A percentile compares a stretch with the other conserved stretches of the same genome.
Evolutionary conservation across 306 rosid species (phyloP).

Genomic region (Datisca glomerata): DNA sequence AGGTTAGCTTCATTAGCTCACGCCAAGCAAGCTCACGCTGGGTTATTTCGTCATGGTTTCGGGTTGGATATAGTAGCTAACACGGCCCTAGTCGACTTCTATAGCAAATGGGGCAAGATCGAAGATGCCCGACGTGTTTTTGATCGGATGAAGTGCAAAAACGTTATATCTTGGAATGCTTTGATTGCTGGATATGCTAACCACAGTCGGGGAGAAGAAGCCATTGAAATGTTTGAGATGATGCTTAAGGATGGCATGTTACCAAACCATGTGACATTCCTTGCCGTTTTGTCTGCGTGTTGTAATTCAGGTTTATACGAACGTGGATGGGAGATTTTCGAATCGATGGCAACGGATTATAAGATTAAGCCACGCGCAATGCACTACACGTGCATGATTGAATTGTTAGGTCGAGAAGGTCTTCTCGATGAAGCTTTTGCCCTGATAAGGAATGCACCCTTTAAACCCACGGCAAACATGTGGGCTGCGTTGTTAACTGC

Average conservation of each 20-base stretch:
- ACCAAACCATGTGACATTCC: constrained; percentile 85
- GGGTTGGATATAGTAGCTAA: constrained; percentile 68
- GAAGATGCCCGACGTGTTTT: constrained; percentile 73
- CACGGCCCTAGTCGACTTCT: constrained; percentile 74
- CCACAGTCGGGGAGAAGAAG: constrained; percentile 71
- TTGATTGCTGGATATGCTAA: constrained; percentile 77
- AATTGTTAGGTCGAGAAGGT: constrained; percentile 75
- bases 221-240: constrained; percentile 59
- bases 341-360: constrained; percentile 55
- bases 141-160: constrained; percentile 55
- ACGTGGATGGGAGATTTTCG: constrained; percentile 65
- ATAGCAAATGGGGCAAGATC: constrained; percentile 88
- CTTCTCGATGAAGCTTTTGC: constrained; percentile 62
- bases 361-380: constrained; percentile 83
- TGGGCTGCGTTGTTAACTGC: constrained; percentile 91
- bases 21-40: constrained; percentile 85
- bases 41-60: constrained; percentile 63
- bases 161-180: constrained; percentile 77
- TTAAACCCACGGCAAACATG: constrained; percentile 70
- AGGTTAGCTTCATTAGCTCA: constrained; percentile 71
- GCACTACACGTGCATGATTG: constrained; percentile 89
- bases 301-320: constrained; percentile 66
- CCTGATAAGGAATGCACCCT: constrained; percentile 46
- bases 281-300: constrained; percentile 77
- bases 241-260: constrained; percentile 50